A percentile compares a stretch with the other conserved stretches of the same genome.
phyloP scores from a whole-genome alignment of 371 early-diverging fungal species.

The Sporodiniella umbellata region DNA sequence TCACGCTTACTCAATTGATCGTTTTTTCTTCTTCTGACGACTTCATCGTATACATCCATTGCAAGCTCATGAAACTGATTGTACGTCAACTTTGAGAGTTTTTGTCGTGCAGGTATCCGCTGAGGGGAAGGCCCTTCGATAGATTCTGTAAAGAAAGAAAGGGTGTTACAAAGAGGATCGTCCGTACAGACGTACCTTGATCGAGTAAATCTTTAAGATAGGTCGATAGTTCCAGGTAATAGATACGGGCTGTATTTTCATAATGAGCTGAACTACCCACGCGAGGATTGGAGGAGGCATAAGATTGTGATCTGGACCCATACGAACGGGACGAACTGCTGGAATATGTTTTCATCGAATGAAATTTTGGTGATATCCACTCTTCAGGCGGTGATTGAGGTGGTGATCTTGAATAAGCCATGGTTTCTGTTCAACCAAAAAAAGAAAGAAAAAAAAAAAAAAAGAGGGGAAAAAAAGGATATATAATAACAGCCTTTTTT shows the following conservation, averaged over 20 bases:
- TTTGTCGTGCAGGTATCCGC: conserved; percentile 76
- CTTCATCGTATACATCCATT: conserved; percentile 95
- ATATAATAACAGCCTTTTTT: not conserved
- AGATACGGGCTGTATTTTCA: conserved; percentile 32
- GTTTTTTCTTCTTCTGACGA: conserved; percentile 68
- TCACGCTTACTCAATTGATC: conserved; percentile 19
- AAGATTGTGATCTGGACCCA: conserved; percentile 35
- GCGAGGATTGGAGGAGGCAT: conserved; percentile 32
- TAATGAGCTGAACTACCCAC: conserved; percentile 17
- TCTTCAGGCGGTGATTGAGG: conserved; percentile 38
- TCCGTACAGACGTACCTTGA: no score
- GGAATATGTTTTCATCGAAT: conserved; percentile 26
- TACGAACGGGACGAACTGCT: conserved; percentile 36
- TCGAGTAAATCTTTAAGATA: conserved; percentile 29
- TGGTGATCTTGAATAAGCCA: conserved; percentile 39
- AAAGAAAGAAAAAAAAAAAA: not conserved
- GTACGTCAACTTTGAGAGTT: conserved; percentile 73
- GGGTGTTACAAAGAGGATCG: no score
- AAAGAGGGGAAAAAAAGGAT: not conserved
- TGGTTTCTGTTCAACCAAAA: conserved; percentile 1
- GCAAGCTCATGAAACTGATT: conserved; percentile 92
- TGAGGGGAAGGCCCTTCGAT: conserved; percentile 51
- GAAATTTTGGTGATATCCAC: conserved; percentile 28
- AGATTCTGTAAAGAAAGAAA: conserved; percentile 43
- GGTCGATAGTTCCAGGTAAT: conserved; percentile 31